These are phyloP conservation scores for Hypoxylon crocopeplum DNA, from an alignment of 495 filamentous ascomycete species.

Conservation along the genomic window DNA sequence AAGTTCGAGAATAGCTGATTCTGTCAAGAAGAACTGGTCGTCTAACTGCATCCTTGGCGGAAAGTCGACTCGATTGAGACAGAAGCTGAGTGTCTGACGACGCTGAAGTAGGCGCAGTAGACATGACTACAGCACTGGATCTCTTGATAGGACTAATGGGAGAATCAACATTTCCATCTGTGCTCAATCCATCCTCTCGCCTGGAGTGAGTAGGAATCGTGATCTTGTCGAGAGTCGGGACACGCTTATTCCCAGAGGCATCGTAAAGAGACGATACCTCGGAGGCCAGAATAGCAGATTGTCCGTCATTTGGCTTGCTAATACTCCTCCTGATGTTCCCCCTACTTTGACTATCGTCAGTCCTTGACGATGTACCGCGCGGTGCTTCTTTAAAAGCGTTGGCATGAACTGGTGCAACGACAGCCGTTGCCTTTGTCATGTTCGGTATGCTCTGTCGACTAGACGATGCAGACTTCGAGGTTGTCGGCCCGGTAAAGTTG, in stretches of 20 bases:
- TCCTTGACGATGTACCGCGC: conserved; percentile 45
- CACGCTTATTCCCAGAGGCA: conserved; percentile 37
- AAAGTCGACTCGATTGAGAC: conserved; percentile 27
- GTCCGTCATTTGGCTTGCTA: conserved; percentile 44
- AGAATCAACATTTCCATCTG: conserved; percentile 51
- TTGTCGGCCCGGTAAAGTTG: conserved; percentile 46
- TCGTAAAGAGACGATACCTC: conserved; percentile 49
- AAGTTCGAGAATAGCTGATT: conserved; percentile 49
- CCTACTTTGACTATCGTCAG: conserved; percentile 45
- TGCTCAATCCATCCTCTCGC: conserved; percentile 49
- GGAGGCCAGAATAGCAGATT: conserved; percentile 20
- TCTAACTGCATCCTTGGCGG: conserved; percentile 38
- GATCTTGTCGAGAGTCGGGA: conserved; percentile 45
- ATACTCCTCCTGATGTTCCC: conserved; percentile 43
- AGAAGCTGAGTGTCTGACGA: conserved; percentile 37
- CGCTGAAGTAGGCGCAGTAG: conserved; percentile 18
- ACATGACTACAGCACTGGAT: conserved; percentile 38
- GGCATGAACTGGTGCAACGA: conserved; percentile 62
- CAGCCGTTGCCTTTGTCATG: conserved; percentile 51
- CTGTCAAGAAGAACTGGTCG: conserved; percentile 58
- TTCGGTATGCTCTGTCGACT: conserved; percentile 57
- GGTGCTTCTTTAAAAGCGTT: conserved; percentile 59
- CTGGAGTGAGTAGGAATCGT: conserved; percentile 40
- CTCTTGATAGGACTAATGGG: conserved; percentile 50
- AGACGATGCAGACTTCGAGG: conserved; percentile 60